phyloP scores from a whole-genome alignment of 257 asterid species.

The Gentiana dahurica region DNA sequence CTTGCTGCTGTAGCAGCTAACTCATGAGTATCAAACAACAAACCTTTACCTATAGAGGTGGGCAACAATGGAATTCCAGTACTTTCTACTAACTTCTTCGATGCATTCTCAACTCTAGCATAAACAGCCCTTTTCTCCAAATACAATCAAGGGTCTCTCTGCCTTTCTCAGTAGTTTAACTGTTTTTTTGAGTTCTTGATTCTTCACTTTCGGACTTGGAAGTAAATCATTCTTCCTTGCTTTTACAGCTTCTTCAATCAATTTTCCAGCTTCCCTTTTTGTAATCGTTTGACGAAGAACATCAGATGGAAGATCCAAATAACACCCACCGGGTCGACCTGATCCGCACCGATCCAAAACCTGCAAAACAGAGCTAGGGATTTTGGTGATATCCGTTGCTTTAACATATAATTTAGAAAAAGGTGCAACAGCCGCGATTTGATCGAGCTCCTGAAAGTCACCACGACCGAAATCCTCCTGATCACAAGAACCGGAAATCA shows the following conservation, averaged over 20 bases:
- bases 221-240: conserved; percentile 24
- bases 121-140: conserved; percentile 86
- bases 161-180: conserved; percentile 60
- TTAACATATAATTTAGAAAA: conserved; percentile 65
- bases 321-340: conserved; percentile 81
- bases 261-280: conserved; percentile 42
- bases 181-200: conserved; percentile 34
- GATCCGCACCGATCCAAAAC: conserved; percentile 47
- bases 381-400: conserved; percentile 47
- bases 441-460: conserved; percentile 86
- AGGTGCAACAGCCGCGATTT: conserved; percentile 61
- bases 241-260: conserved; percentile 41
- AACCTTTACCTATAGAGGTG: conserved; percentile 89
- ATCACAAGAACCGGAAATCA: conserved; percentile 86
- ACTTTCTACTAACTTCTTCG: conserved; percentile 46
- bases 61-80: conserved; percentile 86
- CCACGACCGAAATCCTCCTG: conserved; percentile 68
- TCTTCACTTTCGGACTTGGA: conserved; percentile 27
- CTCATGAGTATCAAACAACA: conserved; percentile 65
- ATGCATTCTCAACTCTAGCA: conserved; percentile 54
- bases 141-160: conserved; percentile 76
- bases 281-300: conserved; percentile 59
- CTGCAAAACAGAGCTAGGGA: conserved; percentile 55
- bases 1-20: conserved; percentile 86
- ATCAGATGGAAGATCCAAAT: conserved; percentile 71